Evolutionary conservation across 192 early-diverging fungal genomes (phyloP).

Genomic region (Geranomyces michiganensis): DNA sequence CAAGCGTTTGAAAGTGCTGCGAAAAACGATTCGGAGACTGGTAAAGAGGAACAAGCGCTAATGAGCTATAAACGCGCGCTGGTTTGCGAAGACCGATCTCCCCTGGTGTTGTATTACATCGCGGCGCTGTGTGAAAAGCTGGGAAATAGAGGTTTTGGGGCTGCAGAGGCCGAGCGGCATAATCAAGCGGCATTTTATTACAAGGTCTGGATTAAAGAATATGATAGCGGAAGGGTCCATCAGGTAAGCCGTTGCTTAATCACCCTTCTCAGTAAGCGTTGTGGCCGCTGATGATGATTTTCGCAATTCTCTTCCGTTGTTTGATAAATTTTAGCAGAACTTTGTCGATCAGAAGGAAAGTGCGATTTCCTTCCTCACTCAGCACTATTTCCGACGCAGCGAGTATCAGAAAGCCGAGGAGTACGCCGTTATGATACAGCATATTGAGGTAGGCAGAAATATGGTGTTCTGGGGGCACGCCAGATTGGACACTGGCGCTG

Average conservation of each 20-base stretch:
- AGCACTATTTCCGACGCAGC: conserved; percentile 22
- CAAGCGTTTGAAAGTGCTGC: conserved; percentile 65
- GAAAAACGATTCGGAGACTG: conserved; percentile 27
- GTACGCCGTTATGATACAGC: background rate
- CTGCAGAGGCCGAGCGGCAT: background rate
- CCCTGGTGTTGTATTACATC: conserved; percentile 47
- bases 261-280: too few species aligned
- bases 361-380: conserved; percentile 21
- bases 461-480: background rate
- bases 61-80: conserved; percentile 78
- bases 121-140: conserved; percentile 14
- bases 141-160: background rate
- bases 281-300: background rate
- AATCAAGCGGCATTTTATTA: conserved; percentile 35
- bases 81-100: conserved; percentile 61
- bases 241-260: too few species aligned
- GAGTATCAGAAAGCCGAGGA: conserved; percentile 19
- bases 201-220: conserved; percentile 30
- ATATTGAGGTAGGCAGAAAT: background rate
- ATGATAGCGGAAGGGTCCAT: background rate
- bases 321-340: conserved; percentile 13
- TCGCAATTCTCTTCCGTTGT: background rate
- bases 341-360: conserved; percentile 12
- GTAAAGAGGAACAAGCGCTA: conserved; percentile 54
- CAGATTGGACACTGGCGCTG: too few species aligned